These are phyloP conservation scores for Scutellaria baicalensis DNA, from an alignment of 257 asterid genomes.

Conservation along the genomic window DNA sequence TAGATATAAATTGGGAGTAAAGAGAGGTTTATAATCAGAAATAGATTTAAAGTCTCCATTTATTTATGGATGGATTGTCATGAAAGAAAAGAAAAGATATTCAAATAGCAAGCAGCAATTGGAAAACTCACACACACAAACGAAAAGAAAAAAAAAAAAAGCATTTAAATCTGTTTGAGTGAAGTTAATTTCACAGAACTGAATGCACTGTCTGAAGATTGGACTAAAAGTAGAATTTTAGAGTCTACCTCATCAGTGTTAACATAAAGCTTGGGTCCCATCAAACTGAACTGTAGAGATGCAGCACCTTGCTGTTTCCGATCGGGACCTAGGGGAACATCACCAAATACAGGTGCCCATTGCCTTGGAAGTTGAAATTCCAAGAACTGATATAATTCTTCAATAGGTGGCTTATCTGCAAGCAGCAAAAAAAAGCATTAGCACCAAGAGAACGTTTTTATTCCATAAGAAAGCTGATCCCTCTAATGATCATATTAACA, in stretches of 20 bases:
- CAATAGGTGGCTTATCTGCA: conserved; percentile 80
- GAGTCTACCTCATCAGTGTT: conserved; percentile 50
- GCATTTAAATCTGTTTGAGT: not conserved
- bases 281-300: conserved; percentile 71
- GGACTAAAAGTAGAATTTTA: not conserved
- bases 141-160: not conserved
- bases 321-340: conserved; percentile 68
- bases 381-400: conserved; percentile 65
- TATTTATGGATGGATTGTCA: not conserved
- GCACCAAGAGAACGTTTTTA: not conserved
- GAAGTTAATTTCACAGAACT: not conserved
- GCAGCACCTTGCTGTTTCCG: conserved; percentile 58
- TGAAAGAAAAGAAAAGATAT: not conserved
- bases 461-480: conserved; percentile 2
- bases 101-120: not conserved
- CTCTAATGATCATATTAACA: not conserved
- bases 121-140: not conserved
- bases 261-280: conserved; percentile 81
- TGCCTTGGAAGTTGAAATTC: conserved; percentile 78
- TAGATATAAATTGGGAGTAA: too few species aligned
- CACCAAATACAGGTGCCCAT: conserved; percentile 86
- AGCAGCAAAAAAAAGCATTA: conserved; percentile 1
- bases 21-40: too few species aligned
- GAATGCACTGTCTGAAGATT: conserved; percentile 7
- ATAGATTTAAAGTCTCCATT: not conserved